These are phyloP conservation scores for Trametes elegans DNA, from an alignment of 768 basidiomycete species.

Conservation along the genomic window DNA sequence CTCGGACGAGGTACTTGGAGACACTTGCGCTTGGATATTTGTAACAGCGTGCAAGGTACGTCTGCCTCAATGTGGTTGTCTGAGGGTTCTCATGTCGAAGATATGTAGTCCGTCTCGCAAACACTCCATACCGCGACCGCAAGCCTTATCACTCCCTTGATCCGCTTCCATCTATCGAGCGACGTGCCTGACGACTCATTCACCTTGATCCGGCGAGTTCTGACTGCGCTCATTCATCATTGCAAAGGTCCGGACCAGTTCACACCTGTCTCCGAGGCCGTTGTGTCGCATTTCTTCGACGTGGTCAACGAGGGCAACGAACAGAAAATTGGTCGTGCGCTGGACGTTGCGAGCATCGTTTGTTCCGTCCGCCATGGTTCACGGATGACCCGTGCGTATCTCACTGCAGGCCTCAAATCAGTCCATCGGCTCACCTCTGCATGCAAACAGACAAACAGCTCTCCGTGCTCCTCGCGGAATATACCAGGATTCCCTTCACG, in stretches of 20 bases:
- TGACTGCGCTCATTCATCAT: constrained; percentile 84
- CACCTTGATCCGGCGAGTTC: constrained; percentile 62
- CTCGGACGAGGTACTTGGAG: constrained; percentile 49
- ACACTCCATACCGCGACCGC: constrained; percentile 75
- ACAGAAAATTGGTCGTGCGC: constrained; percentile 47
- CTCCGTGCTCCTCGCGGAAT: constrained; percentile 32
- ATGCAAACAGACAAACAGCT: constrained; percentile 38
- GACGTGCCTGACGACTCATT: constrained; percentile 42
- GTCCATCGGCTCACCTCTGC: too few species aligned
- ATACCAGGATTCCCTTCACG: constrained; percentile 29
- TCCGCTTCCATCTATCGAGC: constrained; percentile 51
- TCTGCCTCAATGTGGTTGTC: not conserved
- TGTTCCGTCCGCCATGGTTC: constrained; percentile 71
- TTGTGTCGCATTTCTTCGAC: constrained; percentile 42
- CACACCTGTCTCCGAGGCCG: constrained; percentile 48
- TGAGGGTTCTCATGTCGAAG: not conserved
- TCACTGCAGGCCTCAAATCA: not conserved
- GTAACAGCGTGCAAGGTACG: constrained; percentile 78
- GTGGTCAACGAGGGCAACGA: constrained; percentile 18
- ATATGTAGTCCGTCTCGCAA: constrained; percentile 69
- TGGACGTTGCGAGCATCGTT: constrained; percentile 56
- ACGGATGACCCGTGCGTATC: constrained; percentile 54
- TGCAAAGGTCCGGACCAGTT: constrained; percentile 70
- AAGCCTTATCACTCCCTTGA: constrained; percentile 56
- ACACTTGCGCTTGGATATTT: constrained; percentile 70